Conservation (phyloP, 2,329 filamentous ascomycete species). For the Lachnellula cervina region DNA sequence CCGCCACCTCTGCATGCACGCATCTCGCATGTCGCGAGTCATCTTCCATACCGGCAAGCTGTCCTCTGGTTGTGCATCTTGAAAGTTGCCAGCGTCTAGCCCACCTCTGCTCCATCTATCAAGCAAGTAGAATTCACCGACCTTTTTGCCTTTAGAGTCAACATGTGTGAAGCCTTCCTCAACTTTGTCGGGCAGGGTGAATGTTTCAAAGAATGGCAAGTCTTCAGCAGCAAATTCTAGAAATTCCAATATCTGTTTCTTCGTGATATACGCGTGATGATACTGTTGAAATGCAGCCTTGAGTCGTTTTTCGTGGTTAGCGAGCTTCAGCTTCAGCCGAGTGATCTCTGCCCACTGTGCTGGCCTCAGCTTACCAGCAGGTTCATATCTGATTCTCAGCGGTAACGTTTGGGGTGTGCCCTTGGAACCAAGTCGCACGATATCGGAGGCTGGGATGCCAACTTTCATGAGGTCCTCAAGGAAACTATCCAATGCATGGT, state of each 20-base stretch:
- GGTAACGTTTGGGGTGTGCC: constrained; percentile 43
- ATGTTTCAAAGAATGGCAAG: constrained; percentile 49
- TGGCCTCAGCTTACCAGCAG: constrained; percentile 29
- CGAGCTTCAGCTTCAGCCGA: constrained; percentile 34
- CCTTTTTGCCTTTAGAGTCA: constrained; percentile 40
- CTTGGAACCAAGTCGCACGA: constrained; percentile 62
- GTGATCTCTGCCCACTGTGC: constrained; percentile 40
- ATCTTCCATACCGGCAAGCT: constrained; percentile 49
- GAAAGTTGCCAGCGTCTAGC: constrained; percentile 41
- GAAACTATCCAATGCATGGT: constrained; percentile 63
- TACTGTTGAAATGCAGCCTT: constrained; percentile 18
- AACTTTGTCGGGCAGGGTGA: constrained; percentile 43
- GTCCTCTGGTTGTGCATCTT: constrained; percentile 24
- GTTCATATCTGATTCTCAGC: constrained; percentile 44
- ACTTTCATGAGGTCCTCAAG: constrained; percentile 58
- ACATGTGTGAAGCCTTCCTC: constrained; percentile 42
- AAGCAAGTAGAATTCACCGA: constrained; percentile 47
- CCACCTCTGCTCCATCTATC: constrained; percentile 46
- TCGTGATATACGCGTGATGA: constrained; percentile 7
- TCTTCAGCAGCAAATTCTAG: constrained; percentile 50
- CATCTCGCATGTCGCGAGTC: constrained; percentile 32
- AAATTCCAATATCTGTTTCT: constrained; percentile 35
- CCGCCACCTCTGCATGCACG: constrained; percentile 40
- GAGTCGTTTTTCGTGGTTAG: constrained; percentile 25
- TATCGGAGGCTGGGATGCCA: constrained; percentile 44